Conservation (phyloP, 2,329 filamentous ascomycete genomes). For the Furcasterigmium furcatum region DNA sequence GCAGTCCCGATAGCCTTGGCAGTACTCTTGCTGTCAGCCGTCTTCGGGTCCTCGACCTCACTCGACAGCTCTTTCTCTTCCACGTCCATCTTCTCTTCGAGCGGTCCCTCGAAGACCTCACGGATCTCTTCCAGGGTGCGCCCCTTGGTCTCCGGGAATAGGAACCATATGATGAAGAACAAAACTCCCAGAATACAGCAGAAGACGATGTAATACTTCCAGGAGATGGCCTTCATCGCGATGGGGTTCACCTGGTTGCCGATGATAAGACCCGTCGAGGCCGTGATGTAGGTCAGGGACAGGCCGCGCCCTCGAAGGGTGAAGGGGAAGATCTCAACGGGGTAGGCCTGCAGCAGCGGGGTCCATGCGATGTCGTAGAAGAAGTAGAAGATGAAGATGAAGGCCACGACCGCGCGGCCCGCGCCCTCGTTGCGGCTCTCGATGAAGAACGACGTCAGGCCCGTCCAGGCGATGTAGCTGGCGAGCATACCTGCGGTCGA, state of each 20-base stretch:
- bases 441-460: not conserved
- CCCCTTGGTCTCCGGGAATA: conserved; percentile 28
- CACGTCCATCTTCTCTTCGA: no score
- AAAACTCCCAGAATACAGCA: conserved; percentile 26
- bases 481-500: conserved; percentile 27
- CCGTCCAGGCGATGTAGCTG: conserved; percentile 34
- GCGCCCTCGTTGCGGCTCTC: conserved; percentile 11
- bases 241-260: conserved; percentile 37
- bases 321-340: conserved; percentile 20
- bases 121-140: conserved; percentile 23
- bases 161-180: conserved; percentile 29
- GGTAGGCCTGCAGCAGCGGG: conserved; percentile 24
- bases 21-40: no score
- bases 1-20: no score
- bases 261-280: conserved; percentile 17
- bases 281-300: conserved; percentile 1
- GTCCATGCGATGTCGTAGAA: conserved; percentile 31
- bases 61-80: no score
- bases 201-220: conserved; percentile 38
- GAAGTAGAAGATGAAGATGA: conserved; percentile 33
- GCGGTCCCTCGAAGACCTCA: conserved; percentile 24
- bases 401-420: conserved; percentile 23
- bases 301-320: conserved; percentile 7
- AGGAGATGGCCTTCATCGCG: conserved; percentile 28
- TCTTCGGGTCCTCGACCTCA: no score